Evolutionary conservation across 306 rosid genomes (phyloP).

Genomic region (Abrus pulchellus): DNA sequence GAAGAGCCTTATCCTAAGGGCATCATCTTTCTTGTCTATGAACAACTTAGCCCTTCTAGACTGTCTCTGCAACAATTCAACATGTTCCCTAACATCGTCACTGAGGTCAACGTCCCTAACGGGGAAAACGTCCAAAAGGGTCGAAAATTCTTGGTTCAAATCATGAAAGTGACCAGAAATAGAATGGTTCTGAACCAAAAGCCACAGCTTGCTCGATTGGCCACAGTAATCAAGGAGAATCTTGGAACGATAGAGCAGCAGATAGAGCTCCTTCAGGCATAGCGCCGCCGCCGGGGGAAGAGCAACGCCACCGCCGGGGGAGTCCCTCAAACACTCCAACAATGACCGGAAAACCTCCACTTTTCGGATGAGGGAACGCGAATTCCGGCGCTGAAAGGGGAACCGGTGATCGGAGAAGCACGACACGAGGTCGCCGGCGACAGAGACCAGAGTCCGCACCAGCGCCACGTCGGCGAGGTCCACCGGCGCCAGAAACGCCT

Average conservation of each 20-base stretch:
- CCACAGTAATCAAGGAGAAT: slow-evolving; percentile 83
- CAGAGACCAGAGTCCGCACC: slow-evolving; percentile 60
- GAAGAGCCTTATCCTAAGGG: slow-evolving; percentile 56
- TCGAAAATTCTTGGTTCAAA: slow-evolving; percentile 77
- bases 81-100: slow-evolving; percentile 74
- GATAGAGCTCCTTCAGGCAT: slow-evolving; percentile 77
- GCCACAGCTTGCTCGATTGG: slow-evolving; percentile 82
- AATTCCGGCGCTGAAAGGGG: slow-evolving; percentile 72
- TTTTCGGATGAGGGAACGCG: slow-evolving; percentile 72
- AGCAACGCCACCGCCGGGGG: neutral
- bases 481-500: slow-evolving; percentile 77
- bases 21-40: slow-evolving; percentile 65
- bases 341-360: slow-evolving; percentile 68
- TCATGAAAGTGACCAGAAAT: slow-evolving; percentile 88
- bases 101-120: slow-evolving; percentile 61
- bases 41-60: slow-evolving; percentile 61
- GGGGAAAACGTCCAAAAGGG: slow-evolving; percentile 86
- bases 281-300: slow-evolving; percentile 64
- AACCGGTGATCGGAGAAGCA: slow-evolving; percentile 60
- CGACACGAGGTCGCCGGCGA: slow-evolving; percentile 60
- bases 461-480: slow-evolving; percentile 67
- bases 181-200: slow-evolving; percentile 79
- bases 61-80: slow-evolving; percentile 71
- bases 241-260: slow-evolving; percentile 74
- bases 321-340: slow-evolving; percentile 65